A percentile compares a stretch with the other conserved stretches of the same genome.
phyloP scores from a whole-genome alignment of 495 filamentous ascomycete species.

The Penicillium coffeae region DNA sequence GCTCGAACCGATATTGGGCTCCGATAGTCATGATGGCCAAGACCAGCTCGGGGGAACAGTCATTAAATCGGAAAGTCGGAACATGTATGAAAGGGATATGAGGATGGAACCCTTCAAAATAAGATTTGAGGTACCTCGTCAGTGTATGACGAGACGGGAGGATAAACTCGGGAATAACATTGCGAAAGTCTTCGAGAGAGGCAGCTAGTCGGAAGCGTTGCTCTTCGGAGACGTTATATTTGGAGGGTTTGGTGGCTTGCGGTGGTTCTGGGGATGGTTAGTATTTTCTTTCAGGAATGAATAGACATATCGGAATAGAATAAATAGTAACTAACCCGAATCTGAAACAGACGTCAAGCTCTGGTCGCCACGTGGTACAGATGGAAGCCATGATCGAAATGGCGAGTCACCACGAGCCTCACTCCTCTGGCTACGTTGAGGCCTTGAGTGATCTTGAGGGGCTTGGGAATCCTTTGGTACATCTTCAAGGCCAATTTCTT shows the following conservation, averaged over 20 bases:
- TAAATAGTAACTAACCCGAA: slow-evolving; percentile 21
- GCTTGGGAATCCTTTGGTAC: slow-evolving; percentile 13
- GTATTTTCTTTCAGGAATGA: too few relatives aligned
- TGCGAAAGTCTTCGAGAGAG: slow-evolving; percentile 34
- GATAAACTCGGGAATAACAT: slow-evolving; percentile 36
- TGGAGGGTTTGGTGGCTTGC: slow-evolving; percentile 20
- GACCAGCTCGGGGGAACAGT: slow-evolving; percentile 29
- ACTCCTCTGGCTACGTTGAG: slow-evolving; percentile 18
- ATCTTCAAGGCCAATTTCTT: slow-evolving; percentile 24
- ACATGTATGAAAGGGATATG: slow-evolving; percentile 37
- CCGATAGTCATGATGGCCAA: slow-evolving; percentile 35
- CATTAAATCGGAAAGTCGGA: slow-evolving; percentile 33
- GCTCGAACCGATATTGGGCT: slow-evolving; percentile 37
- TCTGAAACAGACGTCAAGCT: slow-evolving; percentile 34
- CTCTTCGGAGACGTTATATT: slow-evolving; percentile 35
- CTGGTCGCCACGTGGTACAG: slow-evolving; percentile 35
- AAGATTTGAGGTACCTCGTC: slow-evolving; percentile 36
- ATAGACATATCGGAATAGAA: too few relatives aligned
- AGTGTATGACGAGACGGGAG: slow-evolving; percentile 38
- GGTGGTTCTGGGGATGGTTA: slow-evolving; percentile 25
- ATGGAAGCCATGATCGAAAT: slow-evolving; percentile 40
- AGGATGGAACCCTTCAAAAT: slow-evolving; percentile 36
- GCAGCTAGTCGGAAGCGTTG: slow-evolving; percentile 33
- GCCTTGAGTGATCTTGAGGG: slow-evolving; percentile 20
- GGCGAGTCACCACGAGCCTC: slow-evolving; percentile 37